phyloP scores from a whole-genome alignment of 371 early-diverging fungal genomes.

The Syncephalis fuscata region DNA sequence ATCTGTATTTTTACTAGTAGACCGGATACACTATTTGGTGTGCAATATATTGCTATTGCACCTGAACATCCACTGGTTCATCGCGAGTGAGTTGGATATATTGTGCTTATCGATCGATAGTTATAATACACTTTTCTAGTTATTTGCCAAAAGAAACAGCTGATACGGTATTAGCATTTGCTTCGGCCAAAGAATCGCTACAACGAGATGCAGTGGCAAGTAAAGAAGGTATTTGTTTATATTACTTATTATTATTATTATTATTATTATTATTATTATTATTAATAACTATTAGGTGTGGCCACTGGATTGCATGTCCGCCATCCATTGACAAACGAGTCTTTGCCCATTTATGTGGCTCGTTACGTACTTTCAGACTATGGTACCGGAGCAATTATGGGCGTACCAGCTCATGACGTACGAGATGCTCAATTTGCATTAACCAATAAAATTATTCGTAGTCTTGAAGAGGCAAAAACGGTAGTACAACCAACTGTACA shows the following conservation, averaged over 20 bases:
- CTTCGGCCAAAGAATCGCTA: constrained; percentile 23
- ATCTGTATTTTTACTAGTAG: constrained; percentile 59
- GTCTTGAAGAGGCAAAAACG: constrained; percentile 13
- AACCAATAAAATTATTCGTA: constrained; percentile 17
- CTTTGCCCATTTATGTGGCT: constrained; percentile 58
- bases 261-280: not conserved
- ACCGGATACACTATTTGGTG: constrained; percentile 62
- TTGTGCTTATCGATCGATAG: too few species aligned
- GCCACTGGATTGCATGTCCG: constrained; percentile 46
- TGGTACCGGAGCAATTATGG: constrained; percentile 80
- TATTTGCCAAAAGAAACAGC: constrained; percentile 27
- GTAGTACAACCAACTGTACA: constrained; percentile 14
- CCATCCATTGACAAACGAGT: constrained; percentile 40
- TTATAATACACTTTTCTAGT: too few species aligned
- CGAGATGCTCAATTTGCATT: constrained; percentile 56
- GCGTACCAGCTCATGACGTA: constrained; percentile 69
- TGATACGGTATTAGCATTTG: constrained; percentile 27
- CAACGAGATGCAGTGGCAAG: constrained; percentile 25
- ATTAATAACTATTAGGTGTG: constrained; percentile 16
- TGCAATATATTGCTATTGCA: constrained; percentile 54
- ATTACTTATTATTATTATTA: not conserved
- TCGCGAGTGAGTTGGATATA: not conserved
- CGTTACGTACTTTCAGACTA: constrained; percentile 65
- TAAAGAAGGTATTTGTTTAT: constrained; percentile 20
- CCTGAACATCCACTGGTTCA: constrained; percentile 44